Evolutionary conservation across 1,139 yeast genomes (phyloP).

Genomic region (Yamadazyma pseudoaaseri): DNA sequence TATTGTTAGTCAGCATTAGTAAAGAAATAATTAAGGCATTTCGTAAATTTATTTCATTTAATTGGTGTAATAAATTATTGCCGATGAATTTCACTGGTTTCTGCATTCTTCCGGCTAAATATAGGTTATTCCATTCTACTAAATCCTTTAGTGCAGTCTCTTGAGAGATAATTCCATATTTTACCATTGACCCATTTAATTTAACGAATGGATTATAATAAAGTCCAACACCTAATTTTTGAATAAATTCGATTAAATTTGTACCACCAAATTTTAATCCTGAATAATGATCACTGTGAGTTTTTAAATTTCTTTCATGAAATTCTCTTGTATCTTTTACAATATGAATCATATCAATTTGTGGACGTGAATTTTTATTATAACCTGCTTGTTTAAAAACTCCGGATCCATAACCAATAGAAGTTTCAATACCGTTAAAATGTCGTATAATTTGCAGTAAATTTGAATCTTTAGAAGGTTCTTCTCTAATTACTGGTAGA

Average conservation of each 20-base stretch:
- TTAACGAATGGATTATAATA: slow-evolving; percentile 89
- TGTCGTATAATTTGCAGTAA: slow-evolving; percentile 1
- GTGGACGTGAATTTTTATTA: slow-evolving; percentile 31
- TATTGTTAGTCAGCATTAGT: slow-evolving; percentile 37
- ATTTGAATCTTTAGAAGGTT: not conserved
- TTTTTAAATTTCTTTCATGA: slow-evolving; percentile 69
- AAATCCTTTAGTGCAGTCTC: slow-evolving; percentile 64
- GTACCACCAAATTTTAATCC: slow-evolving; percentile 61
- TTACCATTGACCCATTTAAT: slow-evolving; percentile 53
- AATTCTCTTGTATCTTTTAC: slow-evolving; percentile 73
- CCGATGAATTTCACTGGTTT: slow-evolving; percentile 83
- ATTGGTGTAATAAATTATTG: slow-evolving; percentile 53
- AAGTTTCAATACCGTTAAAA: not conserved
- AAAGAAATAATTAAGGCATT: slow-evolving; percentile 74
- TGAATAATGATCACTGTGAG: slow-evolving; percentile 76
- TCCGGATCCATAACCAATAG: slow-evolving; percentile 91
- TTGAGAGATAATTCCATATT: slow-evolving; percentile 82
- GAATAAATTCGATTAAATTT: slow-evolving; percentile 55
- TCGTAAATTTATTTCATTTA: slow-evolving; percentile 74
- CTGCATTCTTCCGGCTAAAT: slow-evolving; percentile 89
- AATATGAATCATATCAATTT: slow-evolving; percentile 84
- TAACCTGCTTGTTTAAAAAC: slow-evolving; percentile 79
- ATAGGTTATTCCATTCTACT: slow-evolving; percentile 78
- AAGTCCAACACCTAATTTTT: slow-evolving; percentile 83
- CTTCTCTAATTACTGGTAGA: not conserved